Conservation (phyloP, 192 early-diverging fungal genomes). For the Gaertneriomyces semiglobifer region DNA sequence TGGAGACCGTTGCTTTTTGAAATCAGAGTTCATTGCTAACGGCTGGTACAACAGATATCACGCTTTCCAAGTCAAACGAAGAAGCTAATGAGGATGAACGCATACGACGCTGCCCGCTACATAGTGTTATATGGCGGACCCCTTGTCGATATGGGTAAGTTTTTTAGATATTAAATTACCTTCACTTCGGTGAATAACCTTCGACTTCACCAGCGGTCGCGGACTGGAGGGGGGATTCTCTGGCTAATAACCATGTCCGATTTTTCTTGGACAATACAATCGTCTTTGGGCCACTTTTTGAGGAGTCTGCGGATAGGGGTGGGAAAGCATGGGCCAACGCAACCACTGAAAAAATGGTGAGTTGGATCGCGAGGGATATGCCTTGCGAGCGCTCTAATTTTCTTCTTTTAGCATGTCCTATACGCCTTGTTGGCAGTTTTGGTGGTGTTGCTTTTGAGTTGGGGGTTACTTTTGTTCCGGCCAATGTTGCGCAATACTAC, state of each 20-base stretch:
- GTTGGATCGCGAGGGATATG: background rate
- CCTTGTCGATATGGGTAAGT: constrained; percentile 3
- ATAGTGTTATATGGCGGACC: background rate
- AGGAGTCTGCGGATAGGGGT: background rate
- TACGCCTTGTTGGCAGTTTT: constrained; percentile 13
- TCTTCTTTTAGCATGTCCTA: constrained; percentile 11
- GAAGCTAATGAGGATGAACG: constrained; percentile 4
- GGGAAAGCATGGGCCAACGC: constrained; percentile 1
- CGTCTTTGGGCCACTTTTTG: constrained; percentile 2
- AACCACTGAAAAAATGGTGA: constrained; percentile 20
- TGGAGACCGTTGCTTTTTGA: background rate
- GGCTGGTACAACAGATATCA: constrained; percentile 3
- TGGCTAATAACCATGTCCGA: constrained; percentile 9
- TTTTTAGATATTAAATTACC: background rate
- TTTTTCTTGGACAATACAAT: constrained; percentile 27
- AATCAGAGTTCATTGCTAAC: background rate
- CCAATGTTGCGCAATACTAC: constrained; percentile 21
- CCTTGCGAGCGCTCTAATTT: background rate
- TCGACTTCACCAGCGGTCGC: background rate
- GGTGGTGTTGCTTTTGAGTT: constrained; percentile 13
- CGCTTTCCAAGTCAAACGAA: constrained; percentile 9
- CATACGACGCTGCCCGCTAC: constrained; percentile 9
- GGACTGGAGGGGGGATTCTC: background rate
- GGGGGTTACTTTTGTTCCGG: constrained; percentile 18
- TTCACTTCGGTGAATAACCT: background rate